Conservation (phyloP, 257 asterid species). For the Cinchona pubescens region DNA sequence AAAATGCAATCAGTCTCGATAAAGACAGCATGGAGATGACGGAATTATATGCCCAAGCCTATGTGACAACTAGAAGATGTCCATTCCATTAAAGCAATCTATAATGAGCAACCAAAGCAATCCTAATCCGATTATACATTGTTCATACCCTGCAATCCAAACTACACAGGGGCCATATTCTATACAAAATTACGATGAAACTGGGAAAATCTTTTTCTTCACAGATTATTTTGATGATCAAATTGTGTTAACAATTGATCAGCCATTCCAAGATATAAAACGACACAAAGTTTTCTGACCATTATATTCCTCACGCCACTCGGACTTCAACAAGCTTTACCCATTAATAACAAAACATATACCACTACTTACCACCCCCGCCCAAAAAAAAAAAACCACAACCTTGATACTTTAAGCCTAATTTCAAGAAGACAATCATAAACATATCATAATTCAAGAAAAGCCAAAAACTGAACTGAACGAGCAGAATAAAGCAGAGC, state of each 20-base stretch:
- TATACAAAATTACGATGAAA: not conserved
- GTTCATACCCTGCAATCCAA: not conserved
- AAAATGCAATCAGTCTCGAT: not conserved
- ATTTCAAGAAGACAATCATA: not conserved
- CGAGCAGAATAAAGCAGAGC: not conserved
- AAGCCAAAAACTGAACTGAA: not conserved
- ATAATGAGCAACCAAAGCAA: not conserved
- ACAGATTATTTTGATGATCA: not conserved
- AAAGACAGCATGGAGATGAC: not conserved
- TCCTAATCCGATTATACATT: not conserved
- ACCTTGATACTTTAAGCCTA: too few relatives aligned
- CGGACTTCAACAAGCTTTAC: not conserved
- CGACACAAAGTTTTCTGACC: not conserved
- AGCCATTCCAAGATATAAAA: not conserved
- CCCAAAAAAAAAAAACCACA: too few relatives aligned
- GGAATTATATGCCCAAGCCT: not conserved
- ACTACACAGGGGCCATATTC: not conserved
- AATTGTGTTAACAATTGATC: not conserved
- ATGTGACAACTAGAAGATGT: not conserved
- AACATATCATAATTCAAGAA: not conserved
- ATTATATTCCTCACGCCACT: not conserved
- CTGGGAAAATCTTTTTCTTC: not conserved
- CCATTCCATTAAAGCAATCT: not conserved
- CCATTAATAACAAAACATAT: not conserved
- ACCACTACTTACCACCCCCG: not conserved